A percentile compares a stretch with the other conserved stretches of the same genome.
Evolutionary conservation across 345 rosid genomes (phyloP).

Genomic region (Boechera divaricarpa): DNA sequence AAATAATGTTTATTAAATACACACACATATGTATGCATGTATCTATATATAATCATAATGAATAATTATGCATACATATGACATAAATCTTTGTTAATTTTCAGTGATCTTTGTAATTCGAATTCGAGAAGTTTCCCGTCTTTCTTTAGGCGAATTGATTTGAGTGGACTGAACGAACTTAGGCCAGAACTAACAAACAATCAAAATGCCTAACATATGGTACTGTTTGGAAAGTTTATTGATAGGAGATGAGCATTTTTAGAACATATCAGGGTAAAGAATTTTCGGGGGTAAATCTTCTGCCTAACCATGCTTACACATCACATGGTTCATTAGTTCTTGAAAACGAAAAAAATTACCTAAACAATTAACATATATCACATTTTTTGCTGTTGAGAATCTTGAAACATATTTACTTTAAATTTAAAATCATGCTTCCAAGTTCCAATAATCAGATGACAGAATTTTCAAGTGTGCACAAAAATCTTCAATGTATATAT

Average conservation of each 20-base stretch:
- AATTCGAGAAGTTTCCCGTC: neutral
- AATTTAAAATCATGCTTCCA: too few species aligned
- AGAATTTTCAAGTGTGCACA: neutral
- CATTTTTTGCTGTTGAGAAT: neutral
- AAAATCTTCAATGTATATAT: neutral
- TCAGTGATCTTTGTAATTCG: neutral
- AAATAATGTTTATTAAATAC: neutral
- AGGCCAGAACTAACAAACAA: neutral
- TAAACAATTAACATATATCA: neutral
- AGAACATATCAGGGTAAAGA: neutral
- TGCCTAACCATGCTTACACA: slow-evolving; percentile 10
- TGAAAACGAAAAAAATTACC: neutral
- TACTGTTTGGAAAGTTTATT: neutral
- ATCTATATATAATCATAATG: neutral
- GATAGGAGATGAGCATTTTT: neutral
- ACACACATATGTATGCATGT: too few species aligned
- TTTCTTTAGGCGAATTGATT: neutral
- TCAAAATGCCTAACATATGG: neutral
- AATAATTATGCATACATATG: neutral
- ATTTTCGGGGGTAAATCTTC: neutral
- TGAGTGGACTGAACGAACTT: neutral
- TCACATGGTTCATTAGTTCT: slow-evolving; percentile 14
- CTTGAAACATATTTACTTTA: neutral
- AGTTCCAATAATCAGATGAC: neutral
- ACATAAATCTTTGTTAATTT: neutral